Conservation (phyloP, 108 stramenopile species). For the Cylindrotheca closterium region DNA sequence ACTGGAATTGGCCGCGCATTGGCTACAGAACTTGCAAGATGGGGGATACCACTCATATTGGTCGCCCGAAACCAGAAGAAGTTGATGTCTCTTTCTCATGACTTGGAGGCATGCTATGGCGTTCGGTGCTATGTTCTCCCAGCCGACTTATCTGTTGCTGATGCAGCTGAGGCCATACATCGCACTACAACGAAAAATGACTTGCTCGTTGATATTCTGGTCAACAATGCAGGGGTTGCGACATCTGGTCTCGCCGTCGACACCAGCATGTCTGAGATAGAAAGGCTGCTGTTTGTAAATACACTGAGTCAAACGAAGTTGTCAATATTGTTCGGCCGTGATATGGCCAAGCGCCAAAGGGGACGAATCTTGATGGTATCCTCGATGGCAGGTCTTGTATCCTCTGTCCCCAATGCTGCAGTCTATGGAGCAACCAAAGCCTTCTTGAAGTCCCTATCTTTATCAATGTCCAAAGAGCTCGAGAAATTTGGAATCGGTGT, state of each 20-base stretch:
- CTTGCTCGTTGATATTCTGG: constrained; percentile 70
- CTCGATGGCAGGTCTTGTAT: constrained; percentile 61
- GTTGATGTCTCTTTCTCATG: constrained; percentile 60
- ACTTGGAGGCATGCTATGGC: constrained; percentile 80
- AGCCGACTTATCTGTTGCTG: constrained; percentile 66
- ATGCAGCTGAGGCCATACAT: constrained; percentile 63
- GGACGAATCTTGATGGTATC: constrained; percentile 83
- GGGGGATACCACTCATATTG: constrained; percentile 78
- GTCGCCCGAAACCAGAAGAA: constrained; percentile 72
- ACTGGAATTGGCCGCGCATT: constrained; percentile 81
- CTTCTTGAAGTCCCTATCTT: constrained; percentile 67
- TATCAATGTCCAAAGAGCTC: constrained; percentile 77
- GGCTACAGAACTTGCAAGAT: constrained; percentile 82
- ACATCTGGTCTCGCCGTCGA: constrained; percentile 60
- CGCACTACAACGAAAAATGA: constrained; percentile 64
- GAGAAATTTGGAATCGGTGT: constrained; percentile 80
- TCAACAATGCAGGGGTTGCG: constrained; percentile 84
- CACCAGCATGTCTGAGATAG: constrained; percentile 28
- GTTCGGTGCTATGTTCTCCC: constrained; percentile 71
- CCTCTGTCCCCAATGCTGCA: constrained; percentile 66
- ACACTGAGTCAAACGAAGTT: constrained; percentile 53
- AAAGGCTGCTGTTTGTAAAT: constrained; percentile 71
- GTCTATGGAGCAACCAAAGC: constrained; percentile 83
- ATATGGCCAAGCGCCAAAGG: constrained; percentile 73
- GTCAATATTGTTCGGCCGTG: constrained; percentile 67